Percentiles rank a stretch among this genome's conserved stretches.
Conservation (phyloP, 495 filamentous ascomycete species). For the Xylaria longipes region DNA sequence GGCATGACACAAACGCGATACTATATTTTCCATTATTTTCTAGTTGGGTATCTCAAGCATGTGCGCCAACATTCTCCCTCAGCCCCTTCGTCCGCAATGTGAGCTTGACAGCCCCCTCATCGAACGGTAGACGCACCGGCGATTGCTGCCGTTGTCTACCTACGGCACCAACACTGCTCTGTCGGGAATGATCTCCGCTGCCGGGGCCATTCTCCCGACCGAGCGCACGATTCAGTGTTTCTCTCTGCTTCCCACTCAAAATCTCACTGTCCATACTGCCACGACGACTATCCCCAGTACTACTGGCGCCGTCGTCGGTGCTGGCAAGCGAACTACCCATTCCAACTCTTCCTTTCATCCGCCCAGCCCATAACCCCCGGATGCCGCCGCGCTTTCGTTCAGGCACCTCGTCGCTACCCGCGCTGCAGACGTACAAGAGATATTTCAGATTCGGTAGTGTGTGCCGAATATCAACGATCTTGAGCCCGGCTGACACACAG, state of each 20-base stretch:
- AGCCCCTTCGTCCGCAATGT: conserved; percentile 55
- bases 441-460: conserved; percentile 94
- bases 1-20: neutral
- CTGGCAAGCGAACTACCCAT: conserved; percentile 28
- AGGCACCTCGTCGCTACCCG: conserved; percentile 77
- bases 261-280: conserved; percentile 56
- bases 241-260: conserved; percentile 39
- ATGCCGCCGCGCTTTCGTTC: conserved; percentile 80
- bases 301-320: conserved; percentile 45
- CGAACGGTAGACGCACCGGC: conserved; percentile 45
- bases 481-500: conserved; percentile 73
- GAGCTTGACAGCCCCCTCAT: conserved; percentile 45
- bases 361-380: conserved; percentile 63
- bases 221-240: conserved; percentile 47
- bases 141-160: conserved; percentile 19
- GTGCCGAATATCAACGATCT: conserved; percentile 84
- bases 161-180: conserved; percentile 19
- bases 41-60: conserved; percentile 30
- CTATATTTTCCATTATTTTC: conserved; percentile 4
- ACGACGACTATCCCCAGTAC: conserved; percentile 50
- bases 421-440: conserved; percentile 83
- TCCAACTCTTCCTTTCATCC: conserved; percentile 36
- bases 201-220: conserved; percentile 28
- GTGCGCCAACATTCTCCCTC: conserved; percentile 51
- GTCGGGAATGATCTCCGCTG: conserved; percentile 19